phyloP scores from a whole-genome alignment of 2,329 filamentous ascomycete genomes.

The Fusarium sp. region DNA sequence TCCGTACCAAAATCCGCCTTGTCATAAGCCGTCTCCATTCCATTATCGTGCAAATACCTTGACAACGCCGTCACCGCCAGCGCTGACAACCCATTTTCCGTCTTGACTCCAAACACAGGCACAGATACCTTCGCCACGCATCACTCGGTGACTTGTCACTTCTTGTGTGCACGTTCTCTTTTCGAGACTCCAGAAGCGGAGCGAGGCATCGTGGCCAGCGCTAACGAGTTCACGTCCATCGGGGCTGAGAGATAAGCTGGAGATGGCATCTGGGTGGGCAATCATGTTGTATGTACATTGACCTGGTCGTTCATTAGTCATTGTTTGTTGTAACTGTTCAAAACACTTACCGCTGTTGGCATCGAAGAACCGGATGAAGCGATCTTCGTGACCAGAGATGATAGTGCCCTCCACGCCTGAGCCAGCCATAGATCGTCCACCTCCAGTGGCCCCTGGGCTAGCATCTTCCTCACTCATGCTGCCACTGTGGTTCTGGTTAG shows the following conservation, averaged over 20 bases:
- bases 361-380: constrained; percentile 96
- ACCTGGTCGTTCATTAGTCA: constrained; percentile 64
- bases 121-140: constrained; percentile 96
- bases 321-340: neutral
- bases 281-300: constrained; percentile 99
- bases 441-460: constrained; percentile 80
- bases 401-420: constrained; percentile 91
- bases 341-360: constrained; percentile 93
- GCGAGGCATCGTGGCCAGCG: constrained; percentile 92
- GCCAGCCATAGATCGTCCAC: constrained; percentile 70
- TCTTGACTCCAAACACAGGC: constrained; percentile 96
- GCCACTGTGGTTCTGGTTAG: constrained; percentile 63
- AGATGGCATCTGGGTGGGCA: constrained; percentile 93
- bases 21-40: constrained; percentile 22
- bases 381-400: constrained; percentile 96
- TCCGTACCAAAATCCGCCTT: constrained; percentile 5
- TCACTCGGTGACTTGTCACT: constrained; percentile 90
- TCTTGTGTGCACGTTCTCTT: constrained; percentile 96
- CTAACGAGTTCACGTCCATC: constrained; percentile 95
- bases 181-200: constrained; percentile 97
- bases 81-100: constrained; percentile 92
- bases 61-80: constrained; percentile 93
- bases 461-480: constrained; percentile 77
- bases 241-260: constrained; percentile 88
- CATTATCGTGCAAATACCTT: constrained; percentile 78